A percentile compares a stretch with the other conserved stretches of the same genome.
These are phyloP conservation scores for Elaeagnus macrophylla DNA, from an alignment of 306 rosid species.

Conservation along the genomic window DNA sequence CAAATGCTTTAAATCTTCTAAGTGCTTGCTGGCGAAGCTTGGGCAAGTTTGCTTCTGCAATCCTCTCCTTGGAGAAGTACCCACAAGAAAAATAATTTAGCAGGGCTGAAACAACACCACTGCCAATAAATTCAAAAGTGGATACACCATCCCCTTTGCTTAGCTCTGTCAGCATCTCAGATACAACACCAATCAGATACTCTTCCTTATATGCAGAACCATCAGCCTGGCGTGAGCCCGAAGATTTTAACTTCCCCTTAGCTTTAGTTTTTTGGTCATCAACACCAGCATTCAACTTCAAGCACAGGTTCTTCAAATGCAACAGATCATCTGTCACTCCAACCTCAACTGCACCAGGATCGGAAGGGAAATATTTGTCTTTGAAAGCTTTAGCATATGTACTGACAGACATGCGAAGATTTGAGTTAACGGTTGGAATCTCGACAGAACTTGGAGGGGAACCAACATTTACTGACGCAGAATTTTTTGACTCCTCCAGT, in stretches of 20 bases:
- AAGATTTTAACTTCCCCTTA: conserved; percentile 76
- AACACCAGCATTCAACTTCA: conserved; percentile 58
- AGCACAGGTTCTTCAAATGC: conserved; percentile 73
- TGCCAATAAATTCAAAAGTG: conserved; percentile 95
- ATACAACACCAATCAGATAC: conserved; percentile 54
- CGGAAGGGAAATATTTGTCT: conserved; percentile 76
- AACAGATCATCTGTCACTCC: conserved; percentile 92
- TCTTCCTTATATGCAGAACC: conserved; percentile 51
- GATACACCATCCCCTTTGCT: conserved; percentile 97
- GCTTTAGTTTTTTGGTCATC: conserved; percentile 68
- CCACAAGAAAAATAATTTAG: conserved; percentile 90
- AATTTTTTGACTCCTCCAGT: conserved; percentile 53
- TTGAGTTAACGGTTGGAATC: conserved; percentile 58
- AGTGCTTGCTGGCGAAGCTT: conserved; percentile 87
- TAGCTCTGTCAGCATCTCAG: conserved; percentile 86
- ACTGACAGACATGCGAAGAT: conserved; percentile 67
- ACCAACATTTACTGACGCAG: conserved; percentile 54
- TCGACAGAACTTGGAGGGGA: conserved; percentile 73
- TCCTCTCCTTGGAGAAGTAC: conserved; percentile 65
- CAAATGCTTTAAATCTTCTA: conserved; percentile 71
- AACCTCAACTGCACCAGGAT: conserved; percentile 66
- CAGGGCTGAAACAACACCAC: conserved; percentile 87
- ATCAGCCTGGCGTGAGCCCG: conserved; percentile 45
- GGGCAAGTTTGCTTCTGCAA: conserved; percentile 58
- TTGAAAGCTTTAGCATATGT: conserved; percentile 76